These are phyloP conservation scores for Starmerella ratchasimensis DNA, from an alignment of 805 yeast genomes.

Conservation along the genomic window DNA sequence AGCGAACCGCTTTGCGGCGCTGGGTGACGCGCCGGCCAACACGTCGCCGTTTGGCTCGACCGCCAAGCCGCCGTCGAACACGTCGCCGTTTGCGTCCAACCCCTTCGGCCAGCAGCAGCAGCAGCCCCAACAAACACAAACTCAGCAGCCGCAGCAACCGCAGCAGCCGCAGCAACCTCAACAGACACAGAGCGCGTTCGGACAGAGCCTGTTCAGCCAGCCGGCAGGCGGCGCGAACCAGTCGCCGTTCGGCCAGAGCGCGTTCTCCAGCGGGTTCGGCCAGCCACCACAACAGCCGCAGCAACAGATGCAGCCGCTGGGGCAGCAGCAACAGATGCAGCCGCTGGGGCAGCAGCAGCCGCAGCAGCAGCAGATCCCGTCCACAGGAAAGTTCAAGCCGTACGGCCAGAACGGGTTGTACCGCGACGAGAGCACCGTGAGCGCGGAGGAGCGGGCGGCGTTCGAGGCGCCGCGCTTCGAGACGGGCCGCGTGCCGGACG, in stretches of 20 bases:
- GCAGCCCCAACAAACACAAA: not conserved
- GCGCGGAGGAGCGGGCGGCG: constrained; percentile 32
- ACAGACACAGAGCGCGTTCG: no score
- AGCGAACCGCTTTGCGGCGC: no score
- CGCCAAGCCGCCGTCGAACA: no score
- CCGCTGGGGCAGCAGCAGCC: not conserved
- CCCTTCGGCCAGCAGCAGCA: no score
- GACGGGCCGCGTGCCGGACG: constrained; percentile 25
- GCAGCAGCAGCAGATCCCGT: constrained; percentile 1
- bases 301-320: not conserved
- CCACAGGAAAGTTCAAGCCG: constrained; percentile 12
- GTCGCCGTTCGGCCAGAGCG: constrained; percentile 5
- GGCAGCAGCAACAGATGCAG: not conserved
- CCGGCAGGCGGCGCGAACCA: no score
- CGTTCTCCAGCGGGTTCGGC: not conserved
- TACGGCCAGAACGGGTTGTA: constrained; percentile 27
- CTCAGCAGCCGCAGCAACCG: no score
- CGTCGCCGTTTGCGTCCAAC: no score
- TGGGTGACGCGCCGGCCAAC: no score
- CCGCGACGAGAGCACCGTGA: constrained; percentile 29
- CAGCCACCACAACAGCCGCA: not conserved
- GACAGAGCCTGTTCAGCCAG: no score
- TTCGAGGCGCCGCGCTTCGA: constrained; percentile 30
- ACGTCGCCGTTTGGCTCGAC: no score
- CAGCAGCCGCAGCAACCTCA: no score